Conservation (phyloP, 2,329 filamentous ascomycete species). For the Neofusicoccum parvum region DNA sequence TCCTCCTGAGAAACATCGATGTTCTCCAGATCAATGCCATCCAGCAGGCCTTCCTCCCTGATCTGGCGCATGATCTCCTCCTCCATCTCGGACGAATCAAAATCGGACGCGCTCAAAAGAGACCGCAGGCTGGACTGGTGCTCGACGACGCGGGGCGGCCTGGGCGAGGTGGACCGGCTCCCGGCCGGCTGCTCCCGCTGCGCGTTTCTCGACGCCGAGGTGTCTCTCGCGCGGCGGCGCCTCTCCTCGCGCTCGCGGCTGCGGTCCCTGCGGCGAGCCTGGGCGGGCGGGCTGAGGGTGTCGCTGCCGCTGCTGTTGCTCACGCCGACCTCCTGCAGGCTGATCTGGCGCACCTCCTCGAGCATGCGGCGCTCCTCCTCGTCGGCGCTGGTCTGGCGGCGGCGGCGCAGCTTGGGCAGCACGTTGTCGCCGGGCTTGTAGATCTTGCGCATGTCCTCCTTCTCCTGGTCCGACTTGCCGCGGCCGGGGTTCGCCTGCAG, state of each 20-base stretch:
- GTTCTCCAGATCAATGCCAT: slow-evolving; percentile 86
- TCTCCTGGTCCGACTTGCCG: slow-evolving; percentile 70
- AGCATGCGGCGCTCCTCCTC: slow-evolving; percentile 71
- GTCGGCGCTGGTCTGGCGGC: slow-evolving; percentile 56
- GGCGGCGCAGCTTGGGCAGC: slow-evolving; percentile 60
- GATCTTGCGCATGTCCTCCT: slow-evolving; percentile 70
- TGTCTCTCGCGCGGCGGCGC: slow-evolving; percentile 20
- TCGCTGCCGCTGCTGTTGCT: slow-evolving; percentile 29
- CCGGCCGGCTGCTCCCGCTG: not conserved
- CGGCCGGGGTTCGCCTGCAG: slow-evolving; percentile 77
- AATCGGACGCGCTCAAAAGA: slow-evolving; percentile 76
- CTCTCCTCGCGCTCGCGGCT: slow-evolving; percentile 28
- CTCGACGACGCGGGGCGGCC: slow-evolving; percentile 64
- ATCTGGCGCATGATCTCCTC: slow-evolving; percentile 89
- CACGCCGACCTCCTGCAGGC: slow-evolving; percentile 68
- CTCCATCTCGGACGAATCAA: slow-evolving; percentile 77
- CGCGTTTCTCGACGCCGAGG: not conserved
- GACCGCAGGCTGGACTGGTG: slow-evolving; percentile 89
- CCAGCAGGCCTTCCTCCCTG: slow-evolving; percentile 80
- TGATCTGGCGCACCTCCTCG: slow-evolving; percentile 72
- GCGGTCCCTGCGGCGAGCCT: slow-evolving; percentile 35
- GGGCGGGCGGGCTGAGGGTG: slow-evolving; percentile 44
- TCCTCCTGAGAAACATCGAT: slow-evolving; percentile 84
- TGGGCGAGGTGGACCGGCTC: not conserved
- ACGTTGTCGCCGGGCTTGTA: slow-evolving; percentile 85